phyloP scores from a whole-genome alignment of 2,329 filamentous ascomycete species.

The Cladosporium phlei region DNA sequence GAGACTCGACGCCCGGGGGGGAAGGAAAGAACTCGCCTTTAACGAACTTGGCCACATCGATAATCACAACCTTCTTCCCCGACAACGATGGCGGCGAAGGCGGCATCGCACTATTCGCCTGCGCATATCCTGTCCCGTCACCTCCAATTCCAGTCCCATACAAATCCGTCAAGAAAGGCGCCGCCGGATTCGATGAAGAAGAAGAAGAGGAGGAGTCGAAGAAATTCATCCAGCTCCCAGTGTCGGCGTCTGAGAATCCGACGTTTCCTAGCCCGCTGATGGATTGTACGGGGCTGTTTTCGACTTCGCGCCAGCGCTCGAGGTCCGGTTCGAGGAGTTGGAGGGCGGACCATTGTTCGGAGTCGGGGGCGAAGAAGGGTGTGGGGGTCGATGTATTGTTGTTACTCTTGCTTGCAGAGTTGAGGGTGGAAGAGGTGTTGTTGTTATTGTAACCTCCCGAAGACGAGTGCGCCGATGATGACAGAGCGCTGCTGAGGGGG shows the following conservation, averaged over 20 bases:
- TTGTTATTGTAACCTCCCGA: slow-evolving; percentile 1
- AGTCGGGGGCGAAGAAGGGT: slow-evolving; percentile 7
- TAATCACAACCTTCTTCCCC: slow-evolving; percentile 32
- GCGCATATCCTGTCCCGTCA: background rate
- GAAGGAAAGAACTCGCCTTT: slow-evolving; percentile 34
- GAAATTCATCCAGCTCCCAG: slow-evolving; percentile 28
- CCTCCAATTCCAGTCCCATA: too few relatives aligned
- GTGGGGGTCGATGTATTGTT: too few relatives aligned
- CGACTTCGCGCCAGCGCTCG: slow-evolving; percentile 5
- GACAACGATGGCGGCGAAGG: slow-evolving; percentile 20
- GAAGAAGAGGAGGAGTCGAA: too few relatives aligned
- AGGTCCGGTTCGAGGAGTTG: background rate
- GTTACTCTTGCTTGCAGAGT: too few relatives aligned
- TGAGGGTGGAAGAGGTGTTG: background rate
- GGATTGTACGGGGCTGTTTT: slow-evolving; percentile 1
- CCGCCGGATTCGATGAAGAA: too few relatives aligned
- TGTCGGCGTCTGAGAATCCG: slow-evolving; percentile 21
- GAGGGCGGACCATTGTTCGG: slow-evolving; percentile 12
- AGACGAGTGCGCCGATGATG: slow-evolving; percentile 2
- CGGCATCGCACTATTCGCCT: background rate
- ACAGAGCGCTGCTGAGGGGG: slow-evolving; percentile 5
- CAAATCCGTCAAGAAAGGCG: too few relatives aligned
- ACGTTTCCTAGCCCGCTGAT: slow-evolving; percentile 13
- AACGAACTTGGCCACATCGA: slow-evolving; percentile 42
- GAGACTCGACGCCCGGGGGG: background rate